phyloP scores from a whole-genome alignment of 495 filamentous ascomycete genomes.

The Penicillium flavigenum region DNA sequence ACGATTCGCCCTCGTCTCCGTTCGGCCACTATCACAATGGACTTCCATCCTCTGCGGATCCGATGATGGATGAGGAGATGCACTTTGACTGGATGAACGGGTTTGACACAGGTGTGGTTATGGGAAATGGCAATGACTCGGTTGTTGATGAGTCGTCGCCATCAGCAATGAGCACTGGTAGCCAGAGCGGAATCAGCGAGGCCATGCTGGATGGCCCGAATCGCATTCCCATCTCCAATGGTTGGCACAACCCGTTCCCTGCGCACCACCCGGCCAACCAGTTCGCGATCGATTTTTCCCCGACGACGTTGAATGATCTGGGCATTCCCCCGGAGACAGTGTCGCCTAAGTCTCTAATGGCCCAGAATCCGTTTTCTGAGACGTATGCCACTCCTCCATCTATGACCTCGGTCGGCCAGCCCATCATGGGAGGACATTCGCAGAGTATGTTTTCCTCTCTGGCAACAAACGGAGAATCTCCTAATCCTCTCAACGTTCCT shows the following conservation, averaged over 20 bases:
- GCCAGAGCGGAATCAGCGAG: conserved; percentile 89
- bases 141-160: conserved; percentile 91
- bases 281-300: conserved; percentile 61
- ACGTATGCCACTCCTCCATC: conserved; percentile 59
- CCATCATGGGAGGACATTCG: conserved; percentile 50
- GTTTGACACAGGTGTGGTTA: conserved; percentile 74
- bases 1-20: conserved; percentile 67
- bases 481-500: conserved; percentile 54
- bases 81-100: conserved; percentile 84
- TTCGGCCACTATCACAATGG: conserved; percentile 65
- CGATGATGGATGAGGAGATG: conserved; percentile 68
- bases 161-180: conserved; percentile 88
- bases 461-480: conserved; percentile 57
- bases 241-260: conserved; percentile 66
- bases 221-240: conserved; percentile 55
- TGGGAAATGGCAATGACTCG: conserved; percentile 67
- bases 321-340: conserved; percentile 45
- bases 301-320: conserved; percentile 43
- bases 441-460: conserved; percentile 57
- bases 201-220: conserved; percentile 85
- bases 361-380: conserved; percentile 46
- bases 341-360: conserved; percentile 51
- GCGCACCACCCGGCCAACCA: conserved; percentile 54
- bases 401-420: conserved; percentile 58
- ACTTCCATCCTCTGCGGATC: conserved; percentile 48